Conservation (phyloP, 768 basidiomycete species). For the Termitomyces sp. region DNA sequence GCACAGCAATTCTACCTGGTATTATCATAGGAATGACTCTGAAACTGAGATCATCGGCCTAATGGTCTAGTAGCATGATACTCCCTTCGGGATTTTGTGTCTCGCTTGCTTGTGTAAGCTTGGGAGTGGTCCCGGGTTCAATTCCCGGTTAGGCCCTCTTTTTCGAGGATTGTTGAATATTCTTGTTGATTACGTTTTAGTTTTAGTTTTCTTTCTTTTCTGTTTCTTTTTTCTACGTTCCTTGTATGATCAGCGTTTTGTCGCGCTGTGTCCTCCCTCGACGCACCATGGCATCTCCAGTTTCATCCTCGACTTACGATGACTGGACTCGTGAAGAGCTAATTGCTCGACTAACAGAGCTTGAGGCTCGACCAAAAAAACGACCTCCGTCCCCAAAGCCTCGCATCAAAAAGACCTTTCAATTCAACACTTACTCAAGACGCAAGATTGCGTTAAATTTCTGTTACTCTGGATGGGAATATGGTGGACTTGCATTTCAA, state of each 20-base stretch:
- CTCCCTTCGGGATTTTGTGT: conserved; percentile 17
- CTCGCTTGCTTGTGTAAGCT: not conserved
- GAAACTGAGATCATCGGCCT: not conserved
- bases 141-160: not conserved
- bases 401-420: conserved; percentile 32
- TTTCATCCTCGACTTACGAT: conserved; percentile 29
- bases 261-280: conserved; percentile 9
- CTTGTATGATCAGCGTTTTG: conserved; percentile 9
- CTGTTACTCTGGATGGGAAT: conserved; percentile 89
- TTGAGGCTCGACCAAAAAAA: conserved; percentile 37
- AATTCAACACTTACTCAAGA: conserved; percentile 61
- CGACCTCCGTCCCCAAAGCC: conserved; percentile 19
- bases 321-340: conserved; percentile 55
- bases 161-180: not conserved
- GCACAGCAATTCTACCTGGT: no score
- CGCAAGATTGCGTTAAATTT: conserved; percentile 94
- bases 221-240: not conserved
- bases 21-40: no score
- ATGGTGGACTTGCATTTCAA: conserved; percentile 87
- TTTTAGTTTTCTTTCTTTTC: not conserved
- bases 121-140: conserved; percentile 15
- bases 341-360: conserved; percentile 52
- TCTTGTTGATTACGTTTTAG: no score
- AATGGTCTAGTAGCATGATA: conserved; percentile 26
- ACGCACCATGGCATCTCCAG: conserved; percentile 10